phyloP scores from a whole-genome alignment of 805 yeast species.

The Starmera pachycereana region DNA sequence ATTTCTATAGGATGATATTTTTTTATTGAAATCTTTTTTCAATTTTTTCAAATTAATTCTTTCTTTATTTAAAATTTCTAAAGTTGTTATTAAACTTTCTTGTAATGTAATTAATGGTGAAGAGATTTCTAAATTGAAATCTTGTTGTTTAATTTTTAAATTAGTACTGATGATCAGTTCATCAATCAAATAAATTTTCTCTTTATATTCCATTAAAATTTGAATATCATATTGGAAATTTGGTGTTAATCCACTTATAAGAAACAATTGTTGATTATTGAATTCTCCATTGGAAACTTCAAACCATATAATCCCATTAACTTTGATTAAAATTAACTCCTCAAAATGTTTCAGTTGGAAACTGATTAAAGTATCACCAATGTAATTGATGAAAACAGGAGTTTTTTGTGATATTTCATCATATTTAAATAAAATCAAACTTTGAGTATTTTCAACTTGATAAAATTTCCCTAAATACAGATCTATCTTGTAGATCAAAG shows the following conservation, averaged over 20 bases:
- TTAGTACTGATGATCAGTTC: slow-evolving; percentile 30
- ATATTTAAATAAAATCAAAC: slow-evolving; percentile 16
- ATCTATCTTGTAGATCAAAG: slow-evolving; percentile 36
- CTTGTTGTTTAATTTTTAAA: slow-evolving; percentile 11
- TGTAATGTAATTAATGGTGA: slow-evolving; percentile 58
- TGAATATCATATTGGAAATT: slow-evolving; percentile 51
- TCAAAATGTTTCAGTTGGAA: slow-evolving; percentile 37
- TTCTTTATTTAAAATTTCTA: slow-evolving; percentile 47
- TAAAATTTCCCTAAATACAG: slow-evolving; percentile 30
- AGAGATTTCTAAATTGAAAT: slow-evolving; percentile 23
- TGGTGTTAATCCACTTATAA: slow-evolving; percentile 57
- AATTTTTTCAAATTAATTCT: slow-evolving; percentile 44
- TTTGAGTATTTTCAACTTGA: slow-evolving; percentile 7
- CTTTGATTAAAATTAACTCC: slow-evolving; percentile 34
- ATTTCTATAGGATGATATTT: slow-evolving; percentile 35
- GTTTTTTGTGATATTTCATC: slow-evolving; percentile 18
- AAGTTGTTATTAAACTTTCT: slow-evolving; percentile 55
- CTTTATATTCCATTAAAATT: slow-evolving; percentile 25
- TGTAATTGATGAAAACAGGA: slow-evolving; percentile 34
- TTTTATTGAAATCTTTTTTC: slow-evolving; percentile 49
- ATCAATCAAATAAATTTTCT: slow-evolving; percentile 25
- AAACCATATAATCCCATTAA: slow-evolving; percentile 63
- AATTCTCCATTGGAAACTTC: slow-evolving; percentile 45
- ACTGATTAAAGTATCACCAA: slow-evolving; percentile 41
- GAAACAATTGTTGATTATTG: slow-evolving; percentile 38